Conservation (phyloP, 345 rosid genomes). For the Rhizophora mangle region DNA sequence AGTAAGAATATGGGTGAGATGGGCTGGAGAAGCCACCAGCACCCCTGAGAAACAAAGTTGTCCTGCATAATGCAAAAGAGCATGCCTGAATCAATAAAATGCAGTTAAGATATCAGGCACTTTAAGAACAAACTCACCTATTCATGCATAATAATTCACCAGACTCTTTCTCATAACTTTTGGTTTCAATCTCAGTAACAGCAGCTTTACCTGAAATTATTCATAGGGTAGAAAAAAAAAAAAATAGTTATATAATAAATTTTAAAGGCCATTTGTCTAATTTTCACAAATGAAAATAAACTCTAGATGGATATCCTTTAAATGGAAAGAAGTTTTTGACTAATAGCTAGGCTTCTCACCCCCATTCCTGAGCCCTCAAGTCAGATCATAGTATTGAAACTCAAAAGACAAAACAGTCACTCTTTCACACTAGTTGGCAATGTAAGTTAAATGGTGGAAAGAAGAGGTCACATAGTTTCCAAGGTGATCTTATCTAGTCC, state of each 20-base stretch:
- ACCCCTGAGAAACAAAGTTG: constrained; percentile 63
- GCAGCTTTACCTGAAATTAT: constrained; percentile 79
- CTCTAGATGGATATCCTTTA: not conserved
- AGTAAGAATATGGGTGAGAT: constrained; percentile 63
- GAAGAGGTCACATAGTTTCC: too few species aligned
- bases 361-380: not conserved
- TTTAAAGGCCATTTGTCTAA: not conserved
- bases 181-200: constrained; percentile 70
- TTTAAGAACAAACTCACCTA: constrained; percentile 44
- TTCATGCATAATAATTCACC: constrained; percentile 75
- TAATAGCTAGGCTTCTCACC: not conserved
- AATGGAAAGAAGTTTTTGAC: not conserved
- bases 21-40: constrained; percentile 93
- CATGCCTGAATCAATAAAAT: constrained; percentile 12
- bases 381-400: not conserved
- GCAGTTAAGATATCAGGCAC: constrained; percentile 6
- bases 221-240: not conserved
- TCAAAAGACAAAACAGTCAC: not conserved
- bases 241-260: not conserved
- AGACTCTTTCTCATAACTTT: constrained; percentile 61
- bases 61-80: constrained; percentile 37
- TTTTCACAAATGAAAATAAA: not conserved
- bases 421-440: not conserved
- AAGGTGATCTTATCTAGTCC: not conserved
- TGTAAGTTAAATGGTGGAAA: not conserved